Conservation (phyloP, 2,329 filamentous ascomycete species). For the Apiospora koreana region DNA sequence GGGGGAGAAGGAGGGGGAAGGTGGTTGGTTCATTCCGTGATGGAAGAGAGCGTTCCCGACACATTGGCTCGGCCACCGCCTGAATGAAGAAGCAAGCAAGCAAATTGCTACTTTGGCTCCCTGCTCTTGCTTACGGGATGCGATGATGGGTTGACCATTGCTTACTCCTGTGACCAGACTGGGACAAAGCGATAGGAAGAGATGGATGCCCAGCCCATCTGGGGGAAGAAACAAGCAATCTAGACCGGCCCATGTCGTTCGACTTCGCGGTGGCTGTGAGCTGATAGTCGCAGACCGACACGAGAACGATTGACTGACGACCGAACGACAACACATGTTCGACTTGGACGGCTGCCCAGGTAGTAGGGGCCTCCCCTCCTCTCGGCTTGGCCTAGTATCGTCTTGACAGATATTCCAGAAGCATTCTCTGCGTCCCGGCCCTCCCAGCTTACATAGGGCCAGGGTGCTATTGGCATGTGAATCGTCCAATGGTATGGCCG, state of each 20-base stretch:
- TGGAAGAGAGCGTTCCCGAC: not conserved
- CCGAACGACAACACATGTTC: constrained; percentile 8
- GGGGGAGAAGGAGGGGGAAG: not conserved
- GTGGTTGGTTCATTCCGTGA: not conserved
- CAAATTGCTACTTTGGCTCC: not conserved
- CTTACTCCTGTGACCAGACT: not conserved
- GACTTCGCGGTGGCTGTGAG: not conserved
- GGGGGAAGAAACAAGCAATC: constrained; percentile 7
- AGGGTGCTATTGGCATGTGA: not conserved
- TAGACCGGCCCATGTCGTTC: constrained; percentile 5
- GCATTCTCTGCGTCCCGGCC: not conserved
- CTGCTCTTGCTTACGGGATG: not conserved
- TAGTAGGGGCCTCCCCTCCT: not conserved
- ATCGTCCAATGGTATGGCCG: not conserved
- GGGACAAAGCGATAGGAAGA: no score
- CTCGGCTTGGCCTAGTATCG: not conserved
- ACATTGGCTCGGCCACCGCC: not conserved
- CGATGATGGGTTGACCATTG: not conserved
- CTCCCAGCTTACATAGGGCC: not conserved
- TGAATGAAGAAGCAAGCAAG: not conserved
- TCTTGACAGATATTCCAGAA: constrained; percentile 7
- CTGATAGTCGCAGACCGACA: not conserved
- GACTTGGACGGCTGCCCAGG: no score
- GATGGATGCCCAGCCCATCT: not conserved
- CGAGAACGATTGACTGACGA: not conserved